phyloP scores from a whole-genome alignment of 768 basidiomycete genomes.

The Pleurotus pulmonarius region DNA sequence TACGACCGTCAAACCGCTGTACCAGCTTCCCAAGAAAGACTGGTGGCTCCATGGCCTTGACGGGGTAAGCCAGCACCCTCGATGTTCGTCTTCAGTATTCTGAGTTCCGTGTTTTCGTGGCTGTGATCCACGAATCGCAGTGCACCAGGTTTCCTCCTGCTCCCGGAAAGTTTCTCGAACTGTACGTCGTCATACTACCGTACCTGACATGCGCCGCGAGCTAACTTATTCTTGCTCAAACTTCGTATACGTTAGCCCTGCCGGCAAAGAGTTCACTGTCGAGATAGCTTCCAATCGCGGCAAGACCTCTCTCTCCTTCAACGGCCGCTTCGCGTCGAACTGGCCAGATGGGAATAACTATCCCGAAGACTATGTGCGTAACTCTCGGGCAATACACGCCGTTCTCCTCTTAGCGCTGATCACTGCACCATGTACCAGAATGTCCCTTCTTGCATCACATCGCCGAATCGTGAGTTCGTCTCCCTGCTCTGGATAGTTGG shows the following conservation, averaged over 20 bases:
- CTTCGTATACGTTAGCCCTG: slow-evolving; percentile 30
- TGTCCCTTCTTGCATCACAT: slow-evolving; percentile 37
- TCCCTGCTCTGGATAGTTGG: not conserved
- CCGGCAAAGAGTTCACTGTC: slow-evolving; percentile 42
- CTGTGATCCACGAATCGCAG: slow-evolving; percentile 15
- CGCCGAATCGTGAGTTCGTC: slow-evolving; percentile 43
- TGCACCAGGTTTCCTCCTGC: slow-evolving; percentile 41
- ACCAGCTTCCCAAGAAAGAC: slow-evolving; percentile 31
- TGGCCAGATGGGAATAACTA: slow-evolving; percentile 45
- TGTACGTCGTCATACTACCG: slow-evolving; percentile 26
- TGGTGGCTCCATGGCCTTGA: slow-evolving; percentile 42
- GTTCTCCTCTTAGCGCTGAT: not conserved
- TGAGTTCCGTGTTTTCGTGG: slow-evolving; percentile 30
- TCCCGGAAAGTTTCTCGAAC: slow-evolving; percentile 34
- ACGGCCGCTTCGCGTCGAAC: slow-evolving; percentile 30
- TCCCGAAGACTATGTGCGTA: slow-evolving; percentile 42
- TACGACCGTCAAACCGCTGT: slow-evolving; percentile 37
- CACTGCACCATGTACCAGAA: slow-evolving; percentile 24
- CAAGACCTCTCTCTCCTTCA: slow-evolving; percentile 40
- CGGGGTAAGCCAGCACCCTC: not conserved
- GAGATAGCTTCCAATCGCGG: slow-evolving; percentile 49
- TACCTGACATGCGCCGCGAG: not conserved
- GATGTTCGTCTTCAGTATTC: slow-evolving; percentile 20
- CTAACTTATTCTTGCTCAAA: not conserved
- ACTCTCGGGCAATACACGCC: not conserved